phyloP scores from a whole-genome alignment of 1,139 yeast species.

The Kodamaea arcana region DNA sequence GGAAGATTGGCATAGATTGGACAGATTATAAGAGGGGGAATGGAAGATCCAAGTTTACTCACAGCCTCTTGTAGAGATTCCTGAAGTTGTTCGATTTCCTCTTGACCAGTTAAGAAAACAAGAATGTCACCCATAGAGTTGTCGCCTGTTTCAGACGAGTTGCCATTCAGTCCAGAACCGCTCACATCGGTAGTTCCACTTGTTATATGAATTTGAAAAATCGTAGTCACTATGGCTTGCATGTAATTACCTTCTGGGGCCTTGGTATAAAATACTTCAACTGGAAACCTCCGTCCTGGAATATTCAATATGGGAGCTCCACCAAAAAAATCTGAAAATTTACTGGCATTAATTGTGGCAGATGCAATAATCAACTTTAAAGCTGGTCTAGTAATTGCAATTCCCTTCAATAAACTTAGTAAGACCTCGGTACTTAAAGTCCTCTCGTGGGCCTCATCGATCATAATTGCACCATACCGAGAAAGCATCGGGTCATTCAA shows the following conservation, averaged over 20 bases:
- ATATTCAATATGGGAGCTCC: constrained; percentile 81
- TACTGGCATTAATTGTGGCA: constrained; percentile 89
- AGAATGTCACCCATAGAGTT: constrained; percentile 77
- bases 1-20: constrained; percentile 94
- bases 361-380: constrained; percentile 78
- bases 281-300: constrained; percentile 90
- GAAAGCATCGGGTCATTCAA: constrained; percentile 67
- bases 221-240: constrained; percentile 82
- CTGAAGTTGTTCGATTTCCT: constrained; percentile 82
- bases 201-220: constrained; percentile 75
- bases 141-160: too few species aligned
- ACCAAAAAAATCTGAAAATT: constrained; percentile 74
- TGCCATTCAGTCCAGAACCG: too few species aligned
- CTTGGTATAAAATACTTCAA: constrained; percentile 77
- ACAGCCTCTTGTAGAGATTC: constrained; percentile 66
- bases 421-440: constrained; percentile 90
- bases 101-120: constrained; percentile 85
- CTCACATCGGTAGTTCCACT: constrained; percentile 44
- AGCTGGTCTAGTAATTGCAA: constrained; percentile 59
- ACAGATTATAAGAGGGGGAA: constrained; percentile 65
- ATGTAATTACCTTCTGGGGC: constrained; percentile 88
- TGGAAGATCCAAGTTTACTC: constrained; percentile 56
- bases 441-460: constrained; percentile 97
- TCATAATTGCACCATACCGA: constrained; percentile 76
- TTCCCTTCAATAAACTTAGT: constrained; percentile 74